Conservation (phyloP, 2,329 filamentous ascomycete genomes). For the Neophaeococcomyces mojaviensis region DNA sequence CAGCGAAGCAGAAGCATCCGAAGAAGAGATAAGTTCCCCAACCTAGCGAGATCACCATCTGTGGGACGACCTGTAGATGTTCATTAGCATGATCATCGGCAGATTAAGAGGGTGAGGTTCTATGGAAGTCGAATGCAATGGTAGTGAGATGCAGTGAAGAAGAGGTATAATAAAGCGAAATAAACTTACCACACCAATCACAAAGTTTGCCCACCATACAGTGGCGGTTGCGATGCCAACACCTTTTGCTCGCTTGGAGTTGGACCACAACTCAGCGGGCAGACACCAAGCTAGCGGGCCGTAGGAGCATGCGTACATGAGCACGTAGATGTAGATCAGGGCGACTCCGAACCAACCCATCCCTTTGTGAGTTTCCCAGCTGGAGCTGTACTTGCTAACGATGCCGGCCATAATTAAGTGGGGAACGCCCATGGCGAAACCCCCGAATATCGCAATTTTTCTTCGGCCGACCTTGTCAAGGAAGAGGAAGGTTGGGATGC, state of each 20-base stretch:
- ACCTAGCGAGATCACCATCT: no score
- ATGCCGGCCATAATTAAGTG: conserved; percentile 28
- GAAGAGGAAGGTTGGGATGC: conserved; percentile 15
- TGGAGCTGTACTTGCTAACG: conserved; percentile 17
- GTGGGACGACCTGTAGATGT: no score
- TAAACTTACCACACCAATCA: conserved; percentile 2
- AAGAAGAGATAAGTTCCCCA: conserved; percentile 36
- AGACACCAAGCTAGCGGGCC: conserved; percentile 32
- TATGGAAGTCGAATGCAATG: no score
- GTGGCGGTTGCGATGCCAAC: conserved; percentile 29
- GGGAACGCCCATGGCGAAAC: conserved; percentile 24
- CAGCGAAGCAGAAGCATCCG: conserved; percentile 20
- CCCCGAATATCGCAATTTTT: conserved; percentile 26
- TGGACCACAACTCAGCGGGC: conserved; percentile 32
- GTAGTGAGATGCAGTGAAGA: no score
- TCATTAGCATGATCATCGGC: no score
- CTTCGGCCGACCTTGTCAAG: conserved; percentile 29
- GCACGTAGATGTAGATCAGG: conserved; percentile 33
- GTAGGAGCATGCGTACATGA: conserved; percentile 25
- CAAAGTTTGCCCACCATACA: conserved; percentile 27
- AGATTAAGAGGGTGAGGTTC: no score
- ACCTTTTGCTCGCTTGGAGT: conserved; percentile 30
- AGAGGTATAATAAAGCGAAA: conserved; percentile 21
- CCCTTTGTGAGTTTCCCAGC: conserved; percentile 23
- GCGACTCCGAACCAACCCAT: conserved; percentile 32